A percentile compares a stretch with the other conserved stretches of the same genome.
Evolutionary conservation across 169 alveolate species (phyloP).

Genomic region (Plasmodium blacklocki): DNA sequence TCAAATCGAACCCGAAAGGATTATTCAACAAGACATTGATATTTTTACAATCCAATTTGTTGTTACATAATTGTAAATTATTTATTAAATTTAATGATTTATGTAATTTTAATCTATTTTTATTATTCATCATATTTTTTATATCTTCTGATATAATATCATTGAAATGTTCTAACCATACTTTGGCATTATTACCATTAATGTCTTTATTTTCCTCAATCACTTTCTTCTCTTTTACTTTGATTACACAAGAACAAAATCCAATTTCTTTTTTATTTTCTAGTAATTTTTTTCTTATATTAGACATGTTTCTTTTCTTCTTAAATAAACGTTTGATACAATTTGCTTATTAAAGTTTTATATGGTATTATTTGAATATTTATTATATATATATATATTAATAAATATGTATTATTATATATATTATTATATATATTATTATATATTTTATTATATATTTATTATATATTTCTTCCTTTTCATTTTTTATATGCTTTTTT

Average conservation of each 20-base stretch:
- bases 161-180: constrained; percentile 50
- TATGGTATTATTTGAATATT: not conserved
- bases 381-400: too few relatives aligned
- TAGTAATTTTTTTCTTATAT: constrained; percentile 20
- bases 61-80: constrained; percentile 24
- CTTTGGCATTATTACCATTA: constrained; percentile 14
- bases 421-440: too few relatives aligned
- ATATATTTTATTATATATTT: too few relatives aligned
- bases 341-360: not conserved
- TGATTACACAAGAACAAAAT: constrained; percentile 47
- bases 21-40: constrained; percentile 27
- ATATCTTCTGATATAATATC: constrained; percentile 55
- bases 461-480: too few relatives aligned
- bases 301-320: constrained; percentile 12
- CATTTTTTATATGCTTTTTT: too few relatives aligned
- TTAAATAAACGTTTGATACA: too few relatives aligned
- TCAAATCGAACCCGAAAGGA: constrained; percentile 45
- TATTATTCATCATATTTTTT: not conserved
- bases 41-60: constrained; percentile 11
- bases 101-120: not conserved
- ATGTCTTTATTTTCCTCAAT: constrained; percentile 1
- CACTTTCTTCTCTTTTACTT: constrained; percentile 9
- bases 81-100: constrained; percentile 34
- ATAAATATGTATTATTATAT: too few relatives aligned
- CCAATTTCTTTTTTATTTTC: constrained; percentile 51